A percentile compares a stretch with the other conserved stretches of the same genome.
Conservation (phyloP, 257 asterid species). For the Phtheirospermum japonicum region DNA sequence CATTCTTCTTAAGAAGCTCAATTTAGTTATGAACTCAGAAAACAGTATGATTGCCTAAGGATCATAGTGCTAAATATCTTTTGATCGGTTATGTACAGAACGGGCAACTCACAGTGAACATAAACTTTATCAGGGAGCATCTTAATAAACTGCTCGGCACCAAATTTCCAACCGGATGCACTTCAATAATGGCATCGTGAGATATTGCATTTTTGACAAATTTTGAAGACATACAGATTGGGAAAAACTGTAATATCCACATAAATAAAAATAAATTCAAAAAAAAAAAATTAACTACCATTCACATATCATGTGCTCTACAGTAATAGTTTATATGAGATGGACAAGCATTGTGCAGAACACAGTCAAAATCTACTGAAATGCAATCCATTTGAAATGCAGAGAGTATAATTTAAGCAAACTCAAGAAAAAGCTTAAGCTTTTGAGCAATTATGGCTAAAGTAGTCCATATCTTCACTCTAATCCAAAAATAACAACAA, state of each 20-base stretch:
- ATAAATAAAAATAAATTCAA: no score
- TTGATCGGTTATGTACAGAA: conserved; percentile 3
- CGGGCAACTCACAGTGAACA: conserved; percentile 61
- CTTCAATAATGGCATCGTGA: conserved; percentile 36
- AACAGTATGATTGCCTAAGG: no score
- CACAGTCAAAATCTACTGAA: neutral
- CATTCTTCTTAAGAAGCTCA: neutral
- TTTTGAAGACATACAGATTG: neutral
- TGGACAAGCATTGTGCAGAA: neutral
- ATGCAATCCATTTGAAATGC: neutral
- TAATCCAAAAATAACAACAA: no score
- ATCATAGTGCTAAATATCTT: neutral
- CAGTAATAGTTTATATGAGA: neutral
- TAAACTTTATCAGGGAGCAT: conserved; percentile 58
- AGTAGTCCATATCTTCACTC: no score
- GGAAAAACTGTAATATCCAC: no score
- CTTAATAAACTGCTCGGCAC: conserved; percentile 65
- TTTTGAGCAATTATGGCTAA: no score
- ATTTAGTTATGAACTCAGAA: neutral
- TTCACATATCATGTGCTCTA: neutral
- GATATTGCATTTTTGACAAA: neutral
- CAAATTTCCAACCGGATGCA: conserved; percentile 69
- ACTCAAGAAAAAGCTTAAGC: no score
- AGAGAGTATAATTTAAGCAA: no score
- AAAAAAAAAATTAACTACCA: neutral